Evolutionary conservation across 1,284 basidiomycete species (phyloP), one percentile per base, ranked within the genome.

Genomic region (Hymenochaete sp.): DNA sequence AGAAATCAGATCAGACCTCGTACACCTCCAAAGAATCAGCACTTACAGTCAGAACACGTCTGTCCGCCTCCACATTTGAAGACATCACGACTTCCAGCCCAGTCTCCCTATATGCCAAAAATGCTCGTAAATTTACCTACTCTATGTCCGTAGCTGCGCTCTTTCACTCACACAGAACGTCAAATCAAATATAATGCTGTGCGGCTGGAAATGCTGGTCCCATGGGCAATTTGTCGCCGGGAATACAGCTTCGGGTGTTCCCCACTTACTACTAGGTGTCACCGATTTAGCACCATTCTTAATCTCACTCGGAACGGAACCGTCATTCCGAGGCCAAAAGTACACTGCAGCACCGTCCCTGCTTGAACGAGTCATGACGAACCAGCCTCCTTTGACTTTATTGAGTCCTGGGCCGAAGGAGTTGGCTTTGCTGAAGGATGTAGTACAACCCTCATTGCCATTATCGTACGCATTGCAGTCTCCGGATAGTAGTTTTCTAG

Each of bases 371-470:
- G 54, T 44, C 57, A 57, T 55, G 13, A 53, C 55, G 42, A 48
- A 56, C 49, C 58, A 60, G 19, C 62, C 62, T 16, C 62, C 62
- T 14, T 55, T 53, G 33, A 50, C 49, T 21, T 50, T 39, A 56
- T 64, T 64, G 53, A 62, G 59, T 21, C 33, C 36, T 18, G 59
- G 41, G 16, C 63, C 63, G 42, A 58, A 63, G 37, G 60, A 45
- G n/a, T 19, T 38, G 2, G 41, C 18, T 22, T 56, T 58, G 6
- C 53, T 57, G 42, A 66, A 55, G 38, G 57, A 55, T 37, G 64
- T 62, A 11, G 62, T 62, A 52, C 68, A 70, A 2, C 66, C 67
- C 26, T 58, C 55, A 50, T 68, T 67, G 40, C 56, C 54, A 42
- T 62, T 61, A 10, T 55, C 47, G 32, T 57, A 54, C 4, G 64